Conservation (phyloP, 176 grass and related monocot genomes). For the Leersia perrieri region DNA sequence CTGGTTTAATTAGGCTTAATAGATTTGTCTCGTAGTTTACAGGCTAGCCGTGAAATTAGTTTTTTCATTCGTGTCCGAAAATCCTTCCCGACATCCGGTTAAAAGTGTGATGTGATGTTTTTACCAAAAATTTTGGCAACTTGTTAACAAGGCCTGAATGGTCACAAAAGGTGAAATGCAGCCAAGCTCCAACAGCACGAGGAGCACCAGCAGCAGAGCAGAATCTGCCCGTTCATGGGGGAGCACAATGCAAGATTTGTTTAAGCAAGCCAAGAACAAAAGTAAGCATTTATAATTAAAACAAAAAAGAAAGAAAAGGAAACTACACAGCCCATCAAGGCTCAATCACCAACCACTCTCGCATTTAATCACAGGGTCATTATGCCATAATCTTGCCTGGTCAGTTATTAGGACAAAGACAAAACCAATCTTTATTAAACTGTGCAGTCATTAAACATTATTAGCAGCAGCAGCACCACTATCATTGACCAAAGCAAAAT, state of each 20-base stretch:
- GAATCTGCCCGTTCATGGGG: constrained; percentile 19
- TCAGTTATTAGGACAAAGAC: neutral
- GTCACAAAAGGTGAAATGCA: neutral
- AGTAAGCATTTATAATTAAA: neutral
- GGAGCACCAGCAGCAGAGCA: too few species aligned
- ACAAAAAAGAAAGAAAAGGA: neutral
- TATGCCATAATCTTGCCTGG: constrained; percentile 26
- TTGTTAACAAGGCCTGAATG: too few species aligned
- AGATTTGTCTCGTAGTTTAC: too few species aligned
- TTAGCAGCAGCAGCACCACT: too few species aligned
- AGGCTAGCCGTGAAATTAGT: too few species aligned
- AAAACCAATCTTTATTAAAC: neutral
- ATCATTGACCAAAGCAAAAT: neutral
- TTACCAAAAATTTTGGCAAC: too few species aligned
- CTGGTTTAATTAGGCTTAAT: too few species aligned
- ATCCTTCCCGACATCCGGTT: too few species aligned
- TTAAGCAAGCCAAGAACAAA: constrained; percentile 25
- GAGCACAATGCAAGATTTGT: neutral
- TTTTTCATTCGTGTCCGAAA: too few species aligned
- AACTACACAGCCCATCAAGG: neutral
- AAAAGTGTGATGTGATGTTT: too few species aligned
- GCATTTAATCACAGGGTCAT: constrained; percentile 35
- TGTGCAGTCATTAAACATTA: neutral
- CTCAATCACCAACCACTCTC: neutral
- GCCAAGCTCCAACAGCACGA: neutral